Evolutionary conservation across 2,329 filamentous ascomycete species (phyloP).

Genomic region (Phyllosticta citribraziliensis): DNA sequence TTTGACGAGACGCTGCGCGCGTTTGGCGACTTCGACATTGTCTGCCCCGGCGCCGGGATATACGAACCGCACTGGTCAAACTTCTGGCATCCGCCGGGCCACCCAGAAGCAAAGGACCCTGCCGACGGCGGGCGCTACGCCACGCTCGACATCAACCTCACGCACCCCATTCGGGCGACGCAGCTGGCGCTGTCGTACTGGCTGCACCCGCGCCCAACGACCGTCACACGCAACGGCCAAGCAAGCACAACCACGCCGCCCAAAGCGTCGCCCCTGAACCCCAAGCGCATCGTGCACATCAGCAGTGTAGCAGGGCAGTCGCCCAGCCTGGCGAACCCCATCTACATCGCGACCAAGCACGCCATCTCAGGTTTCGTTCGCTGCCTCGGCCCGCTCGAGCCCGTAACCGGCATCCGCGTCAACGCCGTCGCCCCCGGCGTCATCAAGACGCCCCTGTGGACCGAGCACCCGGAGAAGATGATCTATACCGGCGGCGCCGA

Average conservation of each 20-base stretch:
- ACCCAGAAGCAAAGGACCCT: conserved; percentile 23
- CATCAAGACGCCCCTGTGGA: conserved; percentile 54
- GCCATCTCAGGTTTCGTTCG: conserved; percentile 41
- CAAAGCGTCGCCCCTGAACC: conserved; percentile 29
- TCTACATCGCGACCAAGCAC: conserved; percentile 39
- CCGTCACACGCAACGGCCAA: conserved; percentile 13
- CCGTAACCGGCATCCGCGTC: conserved; percentile 43
- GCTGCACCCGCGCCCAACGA: conserved; percentile 22
- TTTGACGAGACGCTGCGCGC: conserved; percentile 21
- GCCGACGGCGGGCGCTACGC: conserved; percentile 23
- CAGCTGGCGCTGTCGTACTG: conserved; percentile 39
- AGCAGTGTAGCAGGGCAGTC: conserved; percentile 35
- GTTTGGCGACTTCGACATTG: conserved; percentile 34
- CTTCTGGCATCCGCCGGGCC: conserved; percentile 40
- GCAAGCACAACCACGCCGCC: neutral
- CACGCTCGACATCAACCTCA: conserved; percentile 37
- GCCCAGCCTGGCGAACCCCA: conserved; percentile 27
- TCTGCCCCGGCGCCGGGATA: conserved; percentile 40
- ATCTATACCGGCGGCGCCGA: conserved; percentile 36
- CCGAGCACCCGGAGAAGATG: conserved; percentile 51
- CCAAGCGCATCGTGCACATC: conserved; percentile 38
- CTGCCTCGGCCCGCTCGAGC: conserved; percentile 40
- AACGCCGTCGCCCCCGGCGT: conserved; percentile 52
- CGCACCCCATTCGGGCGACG: conserved; percentile 37
- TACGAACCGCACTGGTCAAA: conserved; percentile 39